A percentile compares a stretch with the other conserved stretches of the same genome.
Conservation (phyloP, 352 stramenopile genomes). For the Phytophthora lateralis region DNA sequence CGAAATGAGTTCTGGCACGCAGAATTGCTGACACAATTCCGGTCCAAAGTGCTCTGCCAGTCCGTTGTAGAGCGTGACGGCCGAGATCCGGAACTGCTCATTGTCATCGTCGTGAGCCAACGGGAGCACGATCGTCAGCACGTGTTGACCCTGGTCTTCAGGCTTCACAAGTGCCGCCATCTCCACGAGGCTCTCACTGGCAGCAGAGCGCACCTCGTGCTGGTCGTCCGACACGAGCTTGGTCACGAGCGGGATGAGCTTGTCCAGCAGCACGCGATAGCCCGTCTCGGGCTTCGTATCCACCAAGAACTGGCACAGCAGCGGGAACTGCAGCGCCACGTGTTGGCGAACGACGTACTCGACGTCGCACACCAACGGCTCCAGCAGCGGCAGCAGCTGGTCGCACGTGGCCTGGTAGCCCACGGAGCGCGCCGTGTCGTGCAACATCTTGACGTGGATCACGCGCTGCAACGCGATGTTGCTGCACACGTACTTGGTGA, state of each 20-base stretch:
- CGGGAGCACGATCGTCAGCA: constrained; percentile 93
- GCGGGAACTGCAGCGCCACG: constrained; percentile 90
- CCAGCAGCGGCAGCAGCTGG: constrained; percentile 90
- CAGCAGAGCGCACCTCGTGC: constrained; percentile 87
- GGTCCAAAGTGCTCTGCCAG: constrained; percentile 86
- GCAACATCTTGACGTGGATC: constrained; percentile 97
- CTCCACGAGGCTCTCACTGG: constrained; percentile 88
- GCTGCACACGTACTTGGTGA: constrained; percentile 95
- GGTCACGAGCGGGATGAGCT: constrained; percentile 76
- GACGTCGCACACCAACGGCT: constrained; percentile 85
- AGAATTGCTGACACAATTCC: constrained; percentile 94
- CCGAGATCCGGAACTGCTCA: constrained; percentile 94
- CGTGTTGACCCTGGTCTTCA: constrained; percentile 90
- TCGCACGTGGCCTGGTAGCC: constrained; percentile 86
- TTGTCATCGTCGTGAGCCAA: constrained; percentile 92
- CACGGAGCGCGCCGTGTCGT: constrained; percentile 82
- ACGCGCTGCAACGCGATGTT: constrained; percentile 97
- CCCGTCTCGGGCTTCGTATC: constrained; percentile 47
- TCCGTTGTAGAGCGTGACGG: constrained; percentile 92
- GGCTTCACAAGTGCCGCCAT: constrained; percentile 83
- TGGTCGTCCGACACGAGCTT: constrained; percentile 87
- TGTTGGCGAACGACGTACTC: constrained; percentile 96
- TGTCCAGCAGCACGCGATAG: constrained; percentile 79
- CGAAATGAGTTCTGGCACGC: constrained; percentile 92
- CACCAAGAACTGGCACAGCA: constrained; percentile 76